Base-by-base conservation (phyloP, 2,329 filamentous ascomycete genomes). In the Harringtonia lauricola region DNA sequence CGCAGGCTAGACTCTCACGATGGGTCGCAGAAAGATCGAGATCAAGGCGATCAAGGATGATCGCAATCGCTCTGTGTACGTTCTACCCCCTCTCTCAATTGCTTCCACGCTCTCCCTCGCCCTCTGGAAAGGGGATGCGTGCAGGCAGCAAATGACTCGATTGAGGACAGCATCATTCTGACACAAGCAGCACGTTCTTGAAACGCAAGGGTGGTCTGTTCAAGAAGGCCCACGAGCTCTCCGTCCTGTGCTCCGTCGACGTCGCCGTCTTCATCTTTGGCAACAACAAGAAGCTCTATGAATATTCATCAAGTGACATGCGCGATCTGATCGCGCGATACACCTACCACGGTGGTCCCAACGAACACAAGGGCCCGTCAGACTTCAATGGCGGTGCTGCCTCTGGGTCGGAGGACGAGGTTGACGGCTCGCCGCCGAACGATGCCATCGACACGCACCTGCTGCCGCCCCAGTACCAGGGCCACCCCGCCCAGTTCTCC, bases 1-100 rank as follows among this genome's bases (percentile, higher is more conserved):
- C 30, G 30, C 30, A 13, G 12, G 30, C n/a, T 22, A 19, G 30
- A n/a, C 31, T 31, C 8, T 13, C 30, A 67, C 61, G 43, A 98
- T 98, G 92, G 92, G 92, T 64, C 83, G 92, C 65, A 81, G 92
- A 76, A 98, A 98, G 79, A 98, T 98, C 62, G 92, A 96, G 72
- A 96, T 98, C 74, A 95, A 95, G 70, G 87, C 90, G 55, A 96
- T 96, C 74, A 95, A 95, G 68, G 89, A 95, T 79, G 89, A 95
- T 66, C 81, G 89, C 58, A 95, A 95, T 62, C 87, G 89, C 62
- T 95, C 89, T 58, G 89, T 95, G 89, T 95, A 87, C 66, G 86
- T 50, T 21, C 24, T 26, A 6, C 7, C 6, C 12, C 43, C 24
- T 38, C 30, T 41, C 35, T 52, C 53, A 3, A 41, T 15, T 51